A percentile compares a stretch with the other conserved stretches of the same genome.
phyloP scores from a whole-genome alignment of 306 rosid genomes.

The Glycyrrhiza uralensis region DNA sequence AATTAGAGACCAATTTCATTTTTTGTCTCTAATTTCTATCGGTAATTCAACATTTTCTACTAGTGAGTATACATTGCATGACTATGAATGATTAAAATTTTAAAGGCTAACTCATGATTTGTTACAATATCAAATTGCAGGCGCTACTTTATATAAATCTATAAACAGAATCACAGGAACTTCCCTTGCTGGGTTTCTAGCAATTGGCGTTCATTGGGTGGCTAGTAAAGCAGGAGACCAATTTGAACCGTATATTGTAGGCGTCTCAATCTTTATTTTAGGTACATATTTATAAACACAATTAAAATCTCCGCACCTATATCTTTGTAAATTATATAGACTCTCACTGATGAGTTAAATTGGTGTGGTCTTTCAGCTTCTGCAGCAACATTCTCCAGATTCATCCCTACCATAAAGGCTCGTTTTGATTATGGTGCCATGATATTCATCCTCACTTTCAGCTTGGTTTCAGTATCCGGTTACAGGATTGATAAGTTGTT shows the following conservation, averaged over 20 bases:
- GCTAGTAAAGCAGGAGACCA: slow-evolving; percentile 55
- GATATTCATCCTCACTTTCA: slow-evolving; percentile 83
- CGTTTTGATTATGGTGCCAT: slow-evolving; percentile 75
- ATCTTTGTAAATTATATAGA: not conserved
- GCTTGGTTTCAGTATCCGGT: slow-evolving; percentile 70
- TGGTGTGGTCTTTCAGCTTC: slow-evolving; percentile 54
- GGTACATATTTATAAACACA: slow-evolving; percentile 39
- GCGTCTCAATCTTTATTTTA: slow-evolving; percentile 56
- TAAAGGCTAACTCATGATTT: not conserved
- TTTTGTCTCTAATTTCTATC: too few species aligned
- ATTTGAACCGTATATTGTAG: slow-evolving; percentile 51
- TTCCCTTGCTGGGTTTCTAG: slow-evolving; percentile 60
- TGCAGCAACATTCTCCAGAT: slow-evolving; percentile 76
- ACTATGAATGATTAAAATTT: too few species aligned
- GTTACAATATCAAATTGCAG: slow-evolving; percentile 37
- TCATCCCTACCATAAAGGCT: slow-evolving; percentile 65
- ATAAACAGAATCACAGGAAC: slow-evolving; percentile 70
- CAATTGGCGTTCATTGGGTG: slow-evolving; percentile 64
- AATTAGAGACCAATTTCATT: too few species aligned
- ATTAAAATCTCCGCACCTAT: too few species aligned
- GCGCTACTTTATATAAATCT: slow-evolving; percentile 54
- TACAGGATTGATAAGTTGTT: slow-evolving; percentile 52
- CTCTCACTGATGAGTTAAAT: not conserved
- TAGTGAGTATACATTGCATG: too few species aligned
- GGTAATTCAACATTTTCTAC: too few species aligned